Evolutionary conservation across 2,329 filamentous ascomycete species (phyloP).

Genomic region (Penicillium paneum): DNA sequence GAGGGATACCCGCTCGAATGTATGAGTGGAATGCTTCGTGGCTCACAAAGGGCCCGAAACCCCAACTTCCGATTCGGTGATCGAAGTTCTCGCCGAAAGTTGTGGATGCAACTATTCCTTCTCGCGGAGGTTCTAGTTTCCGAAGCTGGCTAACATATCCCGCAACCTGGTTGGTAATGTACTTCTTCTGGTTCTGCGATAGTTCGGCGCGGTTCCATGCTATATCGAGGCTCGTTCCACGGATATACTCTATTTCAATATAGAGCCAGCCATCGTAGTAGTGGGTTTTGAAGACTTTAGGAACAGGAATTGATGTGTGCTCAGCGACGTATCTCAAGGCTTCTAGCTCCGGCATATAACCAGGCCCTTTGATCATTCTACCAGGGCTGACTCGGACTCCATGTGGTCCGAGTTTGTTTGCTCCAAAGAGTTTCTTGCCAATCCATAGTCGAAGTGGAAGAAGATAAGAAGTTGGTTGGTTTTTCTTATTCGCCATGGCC

Average conservation of each 20-base stretch:
- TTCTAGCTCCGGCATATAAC: neutral
- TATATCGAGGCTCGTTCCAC: neutral
- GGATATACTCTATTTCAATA: neutral
- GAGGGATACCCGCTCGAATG: neutral
- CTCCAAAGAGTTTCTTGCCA: neutral
- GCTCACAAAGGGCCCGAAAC: neutral
- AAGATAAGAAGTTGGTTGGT: neutral
- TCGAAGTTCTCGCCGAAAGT: neutral
- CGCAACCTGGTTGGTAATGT: neutral
- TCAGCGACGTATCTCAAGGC: conserved; percentile 1
- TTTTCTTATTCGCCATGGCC: neutral
- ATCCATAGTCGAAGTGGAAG: neutral
- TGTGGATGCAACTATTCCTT: neutral
- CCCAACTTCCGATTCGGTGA: neutral
- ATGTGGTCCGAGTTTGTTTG: neutral
- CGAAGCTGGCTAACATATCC: neutral
- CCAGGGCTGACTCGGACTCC: neutral
- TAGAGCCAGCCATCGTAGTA: neutral
- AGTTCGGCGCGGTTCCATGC: neutral
- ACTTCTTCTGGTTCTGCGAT: neutral
- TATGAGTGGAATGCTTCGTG: neutral
- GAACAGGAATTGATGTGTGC: neutral
- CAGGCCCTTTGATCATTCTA: conserved; percentile 1
- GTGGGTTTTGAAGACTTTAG: neutral
- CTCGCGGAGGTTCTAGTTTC: neutral